These are phyloP conservation scores for Camelina hispida DNA, from an alignment of 345 rosid species.

Conservation along the genomic window DNA sequence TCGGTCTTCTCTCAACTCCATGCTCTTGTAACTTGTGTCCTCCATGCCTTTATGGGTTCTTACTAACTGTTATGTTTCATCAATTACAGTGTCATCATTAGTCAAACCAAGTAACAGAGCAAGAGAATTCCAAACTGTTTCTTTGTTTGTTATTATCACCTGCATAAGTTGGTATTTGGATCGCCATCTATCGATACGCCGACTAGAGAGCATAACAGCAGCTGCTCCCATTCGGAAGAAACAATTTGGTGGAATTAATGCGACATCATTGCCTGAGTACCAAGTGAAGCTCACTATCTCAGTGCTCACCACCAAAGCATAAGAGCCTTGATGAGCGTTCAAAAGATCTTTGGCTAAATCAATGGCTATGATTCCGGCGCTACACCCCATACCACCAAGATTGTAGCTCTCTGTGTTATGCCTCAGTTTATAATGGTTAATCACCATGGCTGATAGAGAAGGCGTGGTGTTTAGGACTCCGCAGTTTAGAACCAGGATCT, in stretches of 20 bases:
- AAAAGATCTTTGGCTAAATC: conserved; percentile 66
- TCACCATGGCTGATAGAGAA: conserved; percentile 69
- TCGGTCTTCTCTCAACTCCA: conserved; percentile 58
- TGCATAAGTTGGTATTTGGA: conserved; percentile 65
- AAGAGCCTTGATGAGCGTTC: conserved; percentile 56
- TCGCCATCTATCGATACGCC: conserved; percentile 60
- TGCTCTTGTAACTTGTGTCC: conserved; percentile 55
- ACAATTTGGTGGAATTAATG: conserved; percentile 74
- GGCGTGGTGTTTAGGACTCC: conserved; percentile 75
- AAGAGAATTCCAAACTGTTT: neutral
- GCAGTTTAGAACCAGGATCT: conserved; percentile 67
- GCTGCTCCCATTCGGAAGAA: conserved; percentile 81
- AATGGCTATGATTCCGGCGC: conserved; percentile 74
- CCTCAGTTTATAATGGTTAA: conserved; percentile 71
- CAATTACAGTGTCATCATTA: conserved; percentile 13
- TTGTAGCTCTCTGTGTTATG: conserved; percentile 70
- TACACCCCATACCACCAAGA: conserved; percentile 84
- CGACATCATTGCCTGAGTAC: conserved; percentile 61
- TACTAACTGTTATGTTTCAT: conserved; percentile 52
- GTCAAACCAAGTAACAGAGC: neutral
- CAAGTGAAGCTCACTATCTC: conserved; percentile 66
- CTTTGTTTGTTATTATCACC: conserved; percentile 38
- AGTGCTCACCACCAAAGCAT: conserved; percentile 72
- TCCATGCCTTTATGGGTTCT: conserved; percentile 73
- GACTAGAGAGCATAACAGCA: conserved; percentile 68